Evolutionary conservation across 2,329 filamentous ascomycete species (phyloP).

Genomic region (Phymatotrichopsis omnivora): DNA sequence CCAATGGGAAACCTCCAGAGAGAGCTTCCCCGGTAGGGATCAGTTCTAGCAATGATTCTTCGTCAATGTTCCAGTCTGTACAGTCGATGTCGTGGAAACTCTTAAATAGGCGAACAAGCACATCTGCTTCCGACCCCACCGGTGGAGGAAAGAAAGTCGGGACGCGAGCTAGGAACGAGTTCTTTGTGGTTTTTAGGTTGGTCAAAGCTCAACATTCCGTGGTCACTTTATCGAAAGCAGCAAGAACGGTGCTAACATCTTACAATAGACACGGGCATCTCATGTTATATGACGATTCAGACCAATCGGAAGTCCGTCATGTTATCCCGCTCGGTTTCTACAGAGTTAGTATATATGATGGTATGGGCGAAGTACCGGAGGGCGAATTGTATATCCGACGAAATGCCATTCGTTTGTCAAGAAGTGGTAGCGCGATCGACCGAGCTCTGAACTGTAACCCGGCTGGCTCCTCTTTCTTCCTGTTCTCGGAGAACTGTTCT

Average conservation of each 20-base stretch:
- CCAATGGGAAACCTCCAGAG: constrained; percentile 88
- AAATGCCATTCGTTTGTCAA: constrained; percentile 73
- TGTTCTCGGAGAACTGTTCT: constrained; percentile 91
- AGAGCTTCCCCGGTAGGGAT: constrained; percentile 53
- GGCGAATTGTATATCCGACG: constrained; percentile 93
- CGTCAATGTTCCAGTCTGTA: constrained; percentile 83
- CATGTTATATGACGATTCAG: constrained; percentile 94
- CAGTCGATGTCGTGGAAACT: constrained; percentile 86
- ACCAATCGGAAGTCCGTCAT: constrained; percentile 90
- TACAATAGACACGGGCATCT: constrained; percentile 70
- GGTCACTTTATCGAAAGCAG: background rate
- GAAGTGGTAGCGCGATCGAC: constrained; percentile 49
- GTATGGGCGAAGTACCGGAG: constrained; percentile 63
- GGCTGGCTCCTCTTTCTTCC: constrained; percentile 71
- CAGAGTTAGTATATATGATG: constrained; percentile 72
- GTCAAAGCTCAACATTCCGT: constrained; percentile 27
- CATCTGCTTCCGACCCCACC: constrained; percentile 21
- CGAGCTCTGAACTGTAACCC: constrained; percentile 44
- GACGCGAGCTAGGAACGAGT: constrained; percentile 69
- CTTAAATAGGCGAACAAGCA: constrained; percentile 65
- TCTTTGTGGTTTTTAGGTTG: constrained; percentile 82
- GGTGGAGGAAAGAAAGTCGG: constrained; percentile 31
- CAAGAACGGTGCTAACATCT: constrained; percentile 16
- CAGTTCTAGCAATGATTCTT: constrained; percentile 35
- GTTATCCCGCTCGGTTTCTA: constrained; percentile 89